Evolutionary conservation across 768 basidiomycete species (phyloP).

Genomic region (Chalciporus chontae): DNA sequence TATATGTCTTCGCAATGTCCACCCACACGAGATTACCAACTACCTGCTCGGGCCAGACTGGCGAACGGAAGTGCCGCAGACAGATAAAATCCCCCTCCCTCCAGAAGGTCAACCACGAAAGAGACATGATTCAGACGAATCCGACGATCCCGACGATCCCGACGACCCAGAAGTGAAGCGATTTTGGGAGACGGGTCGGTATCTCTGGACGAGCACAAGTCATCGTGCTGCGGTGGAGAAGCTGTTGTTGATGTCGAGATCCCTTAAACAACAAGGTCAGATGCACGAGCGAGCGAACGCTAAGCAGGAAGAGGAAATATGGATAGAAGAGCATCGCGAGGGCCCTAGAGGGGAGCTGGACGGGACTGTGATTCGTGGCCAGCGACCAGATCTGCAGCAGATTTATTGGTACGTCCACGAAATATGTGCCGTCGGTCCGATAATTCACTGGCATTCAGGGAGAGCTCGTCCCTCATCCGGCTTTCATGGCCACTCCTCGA

Average conservation of each 20-base stretch:
- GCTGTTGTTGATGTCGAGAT: conserved; percentile 55
- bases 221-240: conserved; percentile 53
- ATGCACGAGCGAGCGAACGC: conserved; percentile 44
- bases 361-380: conserved; percentile 27
- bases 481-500: conserved; percentile 56
- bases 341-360: conserved; percentile 24
- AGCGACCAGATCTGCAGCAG: conserved; percentile 20
- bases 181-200: conserved; percentile 75
- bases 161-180: conserved; percentile 36
- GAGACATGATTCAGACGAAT: conserved; percentile 9
- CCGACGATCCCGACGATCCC: conserved; percentile 15
- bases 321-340: conserved; percentile 27
- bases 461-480: conserved; percentile 51
- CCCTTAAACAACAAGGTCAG: conserved; percentile 48
- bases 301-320: conserved; percentile 45
- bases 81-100: conserved; percentile 58
- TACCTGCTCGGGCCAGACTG: conserved; percentile 35
- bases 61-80: conserved; percentile 37
- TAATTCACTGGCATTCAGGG: conserved; percentile 29
- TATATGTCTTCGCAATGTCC: conserved; percentile 62
- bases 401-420: conserved; percentile 38
- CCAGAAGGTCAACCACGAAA: conserved; percentile 55
- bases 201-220: conserved; percentile 63
- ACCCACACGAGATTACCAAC: conserved; percentile 64
- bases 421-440: background rate